phyloP scores from a whole-genome alignment of 169 alveolate genomes.

The Amoebophrya sp. region DNA sequence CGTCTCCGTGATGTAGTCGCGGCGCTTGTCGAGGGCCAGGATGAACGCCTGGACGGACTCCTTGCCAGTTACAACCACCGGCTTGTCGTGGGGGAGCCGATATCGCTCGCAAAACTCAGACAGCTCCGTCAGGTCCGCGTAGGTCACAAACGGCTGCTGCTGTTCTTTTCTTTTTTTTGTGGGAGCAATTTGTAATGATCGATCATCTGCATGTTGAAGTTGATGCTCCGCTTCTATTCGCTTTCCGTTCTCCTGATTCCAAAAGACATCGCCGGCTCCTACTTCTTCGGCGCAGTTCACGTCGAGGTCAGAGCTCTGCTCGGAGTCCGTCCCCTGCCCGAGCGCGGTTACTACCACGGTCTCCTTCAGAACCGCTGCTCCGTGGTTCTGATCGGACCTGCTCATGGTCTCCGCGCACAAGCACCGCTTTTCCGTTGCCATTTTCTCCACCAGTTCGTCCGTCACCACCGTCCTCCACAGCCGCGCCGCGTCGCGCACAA shows the following conservation, averaged over 20 bases:
- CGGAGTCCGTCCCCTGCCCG: background rate
- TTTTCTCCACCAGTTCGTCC: background rate
- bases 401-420: constrained; percentile 1
- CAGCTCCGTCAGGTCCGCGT: background rate
- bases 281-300: too few relatives aligned
- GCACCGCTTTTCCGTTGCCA: background rate
- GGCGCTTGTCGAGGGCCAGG: background rate
- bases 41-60: background rate
- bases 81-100: background rate
- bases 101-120: background rate
- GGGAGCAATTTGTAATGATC: too few relatives aligned
- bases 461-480: background rate
- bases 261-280: too few relatives aligned
- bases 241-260: too few relatives aligned
- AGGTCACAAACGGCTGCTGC: too few relatives aligned
- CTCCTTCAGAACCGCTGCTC: background rate
- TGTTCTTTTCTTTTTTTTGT: too few relatives aligned
- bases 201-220: too few relatives aligned
- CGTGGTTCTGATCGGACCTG: background rate
- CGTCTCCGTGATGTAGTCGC: background rate
- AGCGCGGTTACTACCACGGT: background rate
- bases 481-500: background rate
- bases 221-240: too few relatives aligned
- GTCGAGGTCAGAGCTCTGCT: too few relatives aligned
- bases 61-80: background rate